Evolutionary conservation across 306 rosid genomes (phyloP), one percentile per base, ranked within the genome.

Genomic region (Geum urbanum): DNA sequence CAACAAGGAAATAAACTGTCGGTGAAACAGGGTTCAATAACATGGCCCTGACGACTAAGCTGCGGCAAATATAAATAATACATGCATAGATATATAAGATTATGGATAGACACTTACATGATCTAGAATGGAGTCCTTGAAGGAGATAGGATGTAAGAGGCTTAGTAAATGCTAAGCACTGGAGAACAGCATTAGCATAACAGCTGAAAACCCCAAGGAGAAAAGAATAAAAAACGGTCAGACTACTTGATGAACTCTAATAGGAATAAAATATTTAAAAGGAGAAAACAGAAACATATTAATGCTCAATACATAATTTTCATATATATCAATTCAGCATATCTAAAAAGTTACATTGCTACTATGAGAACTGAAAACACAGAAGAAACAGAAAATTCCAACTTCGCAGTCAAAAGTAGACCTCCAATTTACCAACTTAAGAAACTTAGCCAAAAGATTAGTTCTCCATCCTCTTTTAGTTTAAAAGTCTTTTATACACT

Each of bases 141-240:
- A 87, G 83, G 61, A 89, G 75, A 76, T 85, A 89, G 0, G 88
- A 80, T 67, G 87, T 74, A 65, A 89, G 72, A 70, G 96, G 96
- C 64, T 82, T 86, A 71, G 96, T 89, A 75, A 76, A 89, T 53
- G 96, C 85, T 83, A 89, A 69, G 83, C 96, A 89, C 73, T 85
- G 92, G 70, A 89, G 96, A 63, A 87, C 96, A 48, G 92, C 92
- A 78, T 89, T 89, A 54, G 96, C 96, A 47, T 89, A 89, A 75
- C 96, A 89, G 78, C 96, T 89, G 96, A 62, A 53, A 57, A 67
- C 47, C 47, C 11, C 59, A 50, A 72, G 19, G 37, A 66, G 75
- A 52, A 52, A 49, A 20, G 20, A 40, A 66, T 45, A 83, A 79
- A 67, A 71, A 68, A 53, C 8, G 2, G 3, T 2, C 37, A 32